Base-by-base conservation (phyloP, 768 basidiomycete species). In the Termitomyces sp. region DNA sequence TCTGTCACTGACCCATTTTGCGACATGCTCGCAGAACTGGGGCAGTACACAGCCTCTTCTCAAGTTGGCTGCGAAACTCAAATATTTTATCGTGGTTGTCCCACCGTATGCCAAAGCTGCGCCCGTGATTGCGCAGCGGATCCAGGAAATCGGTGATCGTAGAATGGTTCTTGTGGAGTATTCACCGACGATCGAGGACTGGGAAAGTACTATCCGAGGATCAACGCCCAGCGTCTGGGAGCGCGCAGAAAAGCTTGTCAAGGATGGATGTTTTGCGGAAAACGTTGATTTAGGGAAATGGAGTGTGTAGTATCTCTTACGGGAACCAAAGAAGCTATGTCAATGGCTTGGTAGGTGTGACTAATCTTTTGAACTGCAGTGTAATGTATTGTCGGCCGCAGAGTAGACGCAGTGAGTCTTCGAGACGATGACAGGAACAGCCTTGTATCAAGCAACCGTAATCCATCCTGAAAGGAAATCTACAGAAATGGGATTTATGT, bases 1-100 rank as follows among this genome's bases (percentile, higher is more conserved):
- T 24, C 51, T 44, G 6, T 63, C 65, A 27, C 54, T 68, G 37
- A 66, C 67, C n/a, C 63, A 68, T 54, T 66, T 68, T 39, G 65
- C 58, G 15, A 63, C 62, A 4, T 66, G 62, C 45, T 56, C 63
- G 7, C 67, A 66, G 45, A 68, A 66, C 48, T 68, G 67, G 67
- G 67, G 67, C 3, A 66, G 57, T 49, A 59, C 57, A 18, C 67
- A 66, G 48, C 46, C 60, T 41, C 53, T 68, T 30, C 57, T 68
- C 1, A 60, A 61, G 45, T 42, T 68, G 4, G 65, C 65, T 20
- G 42, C 50, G 49, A 63, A 61, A 42, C 58, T 68, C 11, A 64
- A 57, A 33, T 66, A 68, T 39, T 68, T 68, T 37, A 61, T 64
- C 24, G 61, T 68, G 6, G 47, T 66, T 36, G 58, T 67, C 8